Evolutionary conservation across 1,284 basidiomycete genomes (phyloP).

Genomic region (Caloboletus firmus): DNA sequence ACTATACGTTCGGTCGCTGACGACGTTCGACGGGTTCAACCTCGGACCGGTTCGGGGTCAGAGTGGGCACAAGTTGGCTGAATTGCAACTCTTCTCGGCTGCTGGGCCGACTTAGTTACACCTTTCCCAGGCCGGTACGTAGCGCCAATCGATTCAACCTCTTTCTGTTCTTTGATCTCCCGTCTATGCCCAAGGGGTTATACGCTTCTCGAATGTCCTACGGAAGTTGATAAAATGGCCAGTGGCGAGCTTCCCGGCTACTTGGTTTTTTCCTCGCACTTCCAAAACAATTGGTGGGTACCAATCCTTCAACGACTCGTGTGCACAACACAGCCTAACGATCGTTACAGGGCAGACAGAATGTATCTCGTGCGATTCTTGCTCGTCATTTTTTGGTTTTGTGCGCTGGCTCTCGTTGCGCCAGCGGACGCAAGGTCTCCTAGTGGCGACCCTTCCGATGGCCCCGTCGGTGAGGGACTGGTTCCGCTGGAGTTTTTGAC

Average conservation of each 20-base stretch:
- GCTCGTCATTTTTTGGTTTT: background rate
- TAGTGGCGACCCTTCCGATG: background rate
- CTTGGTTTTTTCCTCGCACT: background rate
- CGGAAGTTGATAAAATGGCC: background rate
- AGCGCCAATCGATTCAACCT: no score
- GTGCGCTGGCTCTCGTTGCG: background rate
- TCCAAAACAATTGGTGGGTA: background rate
- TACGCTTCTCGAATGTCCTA: no score
- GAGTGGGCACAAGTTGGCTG: no score
- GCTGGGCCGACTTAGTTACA: no score
- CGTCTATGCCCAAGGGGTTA: no score
- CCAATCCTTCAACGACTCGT: background rate
- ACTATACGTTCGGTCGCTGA: no score
- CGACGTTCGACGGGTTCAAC: no score
- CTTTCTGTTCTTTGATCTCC: no score
- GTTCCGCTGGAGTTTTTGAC: background rate
- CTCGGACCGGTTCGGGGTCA: no score
- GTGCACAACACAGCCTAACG: background rate
- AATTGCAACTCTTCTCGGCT: no score
- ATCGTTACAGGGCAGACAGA: background rate
- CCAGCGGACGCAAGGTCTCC: background rate
- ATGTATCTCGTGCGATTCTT: constrained; percentile 1
- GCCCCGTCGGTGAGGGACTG: background rate
- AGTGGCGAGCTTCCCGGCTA: background rate
- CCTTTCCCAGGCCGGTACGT: no score